Conservation (phyloP, 257 asterid species). For the Plantago elongata region DNA sequence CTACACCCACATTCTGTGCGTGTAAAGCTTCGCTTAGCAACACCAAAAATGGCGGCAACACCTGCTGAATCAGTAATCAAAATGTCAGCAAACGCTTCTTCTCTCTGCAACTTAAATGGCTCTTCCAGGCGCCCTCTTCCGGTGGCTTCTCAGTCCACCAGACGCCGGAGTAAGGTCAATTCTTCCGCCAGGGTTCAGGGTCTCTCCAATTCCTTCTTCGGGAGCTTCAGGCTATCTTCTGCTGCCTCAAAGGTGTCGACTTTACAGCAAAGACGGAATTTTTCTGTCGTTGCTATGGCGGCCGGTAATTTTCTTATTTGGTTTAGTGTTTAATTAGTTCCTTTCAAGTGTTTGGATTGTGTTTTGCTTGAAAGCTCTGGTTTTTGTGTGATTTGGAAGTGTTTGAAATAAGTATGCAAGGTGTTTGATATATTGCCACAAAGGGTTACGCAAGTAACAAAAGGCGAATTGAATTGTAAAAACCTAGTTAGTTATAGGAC, state of each 20-base stretch:
- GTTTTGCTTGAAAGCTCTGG: neutral
- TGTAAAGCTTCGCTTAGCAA: neutral
- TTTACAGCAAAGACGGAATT: constrained; percentile 31
- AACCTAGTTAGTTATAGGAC: too few relatives aligned
- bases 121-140: constrained; percentile 50
- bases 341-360: constrained; percentile 1
- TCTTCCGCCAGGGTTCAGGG: constrained; percentile 33
- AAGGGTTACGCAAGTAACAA: too few relatives aligned
- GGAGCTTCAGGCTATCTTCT: constrained; percentile 34
- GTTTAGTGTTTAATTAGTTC: neutral
- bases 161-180: constrained; percentile 33
- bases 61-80: constrained; percentile 50
- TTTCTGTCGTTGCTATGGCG: constrained; percentile 70
- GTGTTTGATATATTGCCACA: too few relatives aligned
- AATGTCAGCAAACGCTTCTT: constrained; percentile 57
- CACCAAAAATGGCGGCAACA: constrained; percentile 48
- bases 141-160: constrained; percentile 34
- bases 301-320: constrained; percentile 38
- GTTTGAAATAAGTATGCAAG: too few relatives aligned
- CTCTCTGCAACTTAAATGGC: constrained; percentile 63
- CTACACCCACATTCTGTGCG: constrained; percentile 15
- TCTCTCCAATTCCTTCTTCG: constrained; percentile 56
- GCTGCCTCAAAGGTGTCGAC: constrained; percentile 29
- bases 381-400: neutral
- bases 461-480: too few relatives aligned